Conservation (phyloP, 108 stramenopile genomes). For the Nitzschia inconspicua region DNA sequence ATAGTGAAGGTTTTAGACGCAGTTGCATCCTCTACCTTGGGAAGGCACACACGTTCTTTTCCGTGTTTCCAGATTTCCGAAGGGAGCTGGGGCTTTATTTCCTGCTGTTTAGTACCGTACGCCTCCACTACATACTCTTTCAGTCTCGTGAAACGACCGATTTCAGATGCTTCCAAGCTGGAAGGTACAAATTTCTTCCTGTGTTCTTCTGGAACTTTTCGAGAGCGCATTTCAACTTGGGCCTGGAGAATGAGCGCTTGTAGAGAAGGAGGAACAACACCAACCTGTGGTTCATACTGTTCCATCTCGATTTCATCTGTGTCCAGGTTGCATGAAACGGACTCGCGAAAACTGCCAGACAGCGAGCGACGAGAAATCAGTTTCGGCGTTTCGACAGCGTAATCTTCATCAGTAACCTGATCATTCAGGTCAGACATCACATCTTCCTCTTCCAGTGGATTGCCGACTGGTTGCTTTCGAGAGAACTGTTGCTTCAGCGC, state of each 20-base stretch:
- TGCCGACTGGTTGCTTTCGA: too few relatives aligned
- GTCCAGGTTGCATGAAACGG: neutral
- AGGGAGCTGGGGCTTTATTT: neutral
- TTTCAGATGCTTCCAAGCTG: slow-evolving; percentile 5
- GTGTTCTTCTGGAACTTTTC: slow-evolving; percentile 17
- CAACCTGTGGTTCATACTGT: slow-evolving; percentile 8
- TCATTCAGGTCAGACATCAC: too few relatives aligned
- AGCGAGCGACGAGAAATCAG: too few relatives aligned
- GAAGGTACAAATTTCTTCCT: slow-evolving; percentile 7
- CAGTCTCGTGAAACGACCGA: slow-evolving; percentile 12
- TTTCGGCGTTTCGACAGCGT: neutral
- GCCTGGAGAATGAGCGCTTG: slow-evolving; percentile 14
- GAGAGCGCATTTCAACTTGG: slow-evolving; percentile 8
- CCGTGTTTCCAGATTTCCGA: slow-evolving; percentile 6
- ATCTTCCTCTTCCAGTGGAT: too few relatives aligned
- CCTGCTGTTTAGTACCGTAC: slow-evolving; percentile 1
- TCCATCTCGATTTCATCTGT: neutral
- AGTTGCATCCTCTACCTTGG: neutral
- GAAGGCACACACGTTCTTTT: neutral
- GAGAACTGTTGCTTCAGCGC: too few relatives aligned
- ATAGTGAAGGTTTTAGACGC: slow-evolving; percentile 4
- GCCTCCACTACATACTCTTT: slow-evolving; percentile 15
- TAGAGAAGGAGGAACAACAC: neutral
- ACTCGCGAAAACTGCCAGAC: too few relatives aligned
- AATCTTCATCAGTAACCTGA: neutral